A percentile compares a stretch with the other conserved stretches of the same genome.
These are phyloP conservation scores for Trichoderma virens DNA, from an alignment of 495 filamentous ascomycete species.

Conservation along the genomic window DNA sequence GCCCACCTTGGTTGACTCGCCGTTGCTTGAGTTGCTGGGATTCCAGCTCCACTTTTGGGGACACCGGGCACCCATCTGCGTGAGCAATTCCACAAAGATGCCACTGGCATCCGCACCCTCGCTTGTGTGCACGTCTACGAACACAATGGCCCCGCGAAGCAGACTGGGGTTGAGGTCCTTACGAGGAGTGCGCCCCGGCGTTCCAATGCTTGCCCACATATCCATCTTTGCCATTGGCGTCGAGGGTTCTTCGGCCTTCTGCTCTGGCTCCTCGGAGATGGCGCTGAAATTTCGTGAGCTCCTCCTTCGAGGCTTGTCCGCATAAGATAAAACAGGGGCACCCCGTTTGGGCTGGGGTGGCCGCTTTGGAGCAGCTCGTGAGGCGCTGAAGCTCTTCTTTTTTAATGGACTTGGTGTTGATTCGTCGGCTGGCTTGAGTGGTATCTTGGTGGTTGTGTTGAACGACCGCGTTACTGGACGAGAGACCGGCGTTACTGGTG, in stretches of 20 bases:
- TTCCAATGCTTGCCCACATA: slow-evolving; percentile 44
- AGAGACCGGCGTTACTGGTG: not conserved
- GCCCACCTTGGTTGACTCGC: slow-evolving; percentile 50
- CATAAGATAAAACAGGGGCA: slow-evolving; percentile 37
- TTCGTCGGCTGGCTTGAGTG: slow-evolving; percentile 60
- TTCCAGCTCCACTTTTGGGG: slow-evolving; percentile 85
- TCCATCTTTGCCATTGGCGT: slow-evolving; percentile 28
- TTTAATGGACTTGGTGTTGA: slow-evolving; percentile 41
- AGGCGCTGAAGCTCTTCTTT: slow-evolving; percentile 50
- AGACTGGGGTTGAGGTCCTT: slow-evolving; percentile 41
- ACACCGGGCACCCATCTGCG: slow-evolving; percentile 78
- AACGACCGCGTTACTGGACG: slow-evolving; percentile 27
- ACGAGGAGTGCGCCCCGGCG: slow-evolving; percentile 48
- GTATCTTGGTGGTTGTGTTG: slow-evolving; percentile 70
- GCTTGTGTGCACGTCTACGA: slow-evolving; percentile 85
- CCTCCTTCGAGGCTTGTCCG: slow-evolving; percentile 25
- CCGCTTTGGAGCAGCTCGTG: slow-evolving; percentile 27
- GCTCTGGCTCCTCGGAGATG: slow-evolving; percentile 15
- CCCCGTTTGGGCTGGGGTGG: slow-evolving; percentile 25
- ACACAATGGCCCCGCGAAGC: slow-evolving; percentile 71
- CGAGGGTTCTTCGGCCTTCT: slow-evolving; percentile 10
- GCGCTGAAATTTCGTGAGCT: slow-evolving; percentile 16
- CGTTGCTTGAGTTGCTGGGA: slow-evolving; percentile 32
- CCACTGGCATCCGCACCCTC: slow-evolving; percentile 81
- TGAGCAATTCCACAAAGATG: slow-evolving; percentile 74